phyloP scores from a whole-genome alignment of 768 basidiomycete species.

The Mycena metata region DNA sequence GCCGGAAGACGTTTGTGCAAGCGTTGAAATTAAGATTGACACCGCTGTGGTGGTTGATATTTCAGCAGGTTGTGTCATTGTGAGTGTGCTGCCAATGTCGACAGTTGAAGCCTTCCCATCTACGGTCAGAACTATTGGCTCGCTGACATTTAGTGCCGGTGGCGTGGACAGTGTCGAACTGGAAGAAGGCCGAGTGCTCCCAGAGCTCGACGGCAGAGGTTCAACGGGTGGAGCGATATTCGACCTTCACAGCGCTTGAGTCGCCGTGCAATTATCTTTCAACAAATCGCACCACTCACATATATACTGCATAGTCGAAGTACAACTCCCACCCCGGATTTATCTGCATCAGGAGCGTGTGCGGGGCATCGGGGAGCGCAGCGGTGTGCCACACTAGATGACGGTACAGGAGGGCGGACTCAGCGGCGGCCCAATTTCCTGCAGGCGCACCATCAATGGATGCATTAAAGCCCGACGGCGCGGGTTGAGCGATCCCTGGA shows the following conservation, averaged over 20 bases:
- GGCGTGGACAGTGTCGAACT: neutral
- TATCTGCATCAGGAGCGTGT: slow-evolving; percentile 17
- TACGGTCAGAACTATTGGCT: neutral
- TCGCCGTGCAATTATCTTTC: no score
- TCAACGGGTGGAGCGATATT: neutral
- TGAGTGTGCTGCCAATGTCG: neutral
- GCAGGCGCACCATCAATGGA: neutral
- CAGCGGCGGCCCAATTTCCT: neutral
- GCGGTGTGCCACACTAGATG: neutral
- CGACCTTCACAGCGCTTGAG: neutral
- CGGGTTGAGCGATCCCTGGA: neutral
- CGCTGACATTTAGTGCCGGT: no score
- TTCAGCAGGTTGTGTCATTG: slow-evolving; percentile 9
- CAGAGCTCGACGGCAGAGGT: neutral
- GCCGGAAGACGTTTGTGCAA: neutral
- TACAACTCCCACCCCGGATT: slow-evolving; percentile 5
- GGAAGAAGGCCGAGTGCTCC: neutral
- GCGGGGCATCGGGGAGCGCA: neutral
- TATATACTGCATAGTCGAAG: slow-evolving; percentile 19
- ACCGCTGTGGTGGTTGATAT: neutral
- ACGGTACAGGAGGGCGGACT: neutral
- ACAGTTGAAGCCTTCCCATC: neutral
- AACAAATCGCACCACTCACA: neutral
- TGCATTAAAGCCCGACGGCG: slow-evolving; percentile 5
- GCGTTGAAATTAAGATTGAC: neutral